phyloP scores from a whole-genome alignment of 2,329 filamentous ascomycete species.

The Sporothrix variecibatus region DNA sequence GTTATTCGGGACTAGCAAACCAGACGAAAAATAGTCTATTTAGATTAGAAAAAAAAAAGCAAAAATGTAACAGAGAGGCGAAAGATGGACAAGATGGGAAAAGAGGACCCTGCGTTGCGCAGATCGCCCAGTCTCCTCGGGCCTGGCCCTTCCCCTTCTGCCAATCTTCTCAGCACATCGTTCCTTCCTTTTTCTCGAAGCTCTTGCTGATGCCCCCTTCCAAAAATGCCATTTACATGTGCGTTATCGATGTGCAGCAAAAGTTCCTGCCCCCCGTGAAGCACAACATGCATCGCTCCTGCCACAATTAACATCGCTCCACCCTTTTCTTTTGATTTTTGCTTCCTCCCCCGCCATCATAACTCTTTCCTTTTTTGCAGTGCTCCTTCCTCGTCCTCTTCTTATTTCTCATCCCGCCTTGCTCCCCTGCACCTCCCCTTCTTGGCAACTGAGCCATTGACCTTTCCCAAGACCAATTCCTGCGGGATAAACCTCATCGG shows the following conservation, averaged over 20 bases:
- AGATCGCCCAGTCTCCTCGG: background rate
- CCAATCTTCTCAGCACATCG: background rate
- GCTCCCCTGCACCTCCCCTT: background rate
- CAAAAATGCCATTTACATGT: background rate
- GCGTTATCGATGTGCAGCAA: background rate
- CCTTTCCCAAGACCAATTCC: background rate
- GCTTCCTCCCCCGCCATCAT: background rate
- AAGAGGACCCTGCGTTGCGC: background rate
- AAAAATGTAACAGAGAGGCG: background rate
- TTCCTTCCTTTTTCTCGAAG: conserved; percentile 10
- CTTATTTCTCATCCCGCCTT: background rate
- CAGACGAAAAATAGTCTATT: conserved; percentile 9
- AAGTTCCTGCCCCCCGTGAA: background rate
- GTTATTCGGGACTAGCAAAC: conserved; percentile 3
- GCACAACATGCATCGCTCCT: background rate
- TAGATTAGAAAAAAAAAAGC: background rate
- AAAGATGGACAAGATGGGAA: background rate
- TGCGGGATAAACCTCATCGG: background rate
- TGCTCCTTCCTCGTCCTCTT: background rate
- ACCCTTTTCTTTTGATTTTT: background rate
- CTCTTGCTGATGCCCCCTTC: background rate
- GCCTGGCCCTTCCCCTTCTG: conserved; percentile 1
- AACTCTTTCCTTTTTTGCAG: background rate
- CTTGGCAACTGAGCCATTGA: background rate
- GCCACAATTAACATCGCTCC: background rate